Percentiles rank a stretch among this genome's conserved stretches.
These are phyloP conservation scores for Carex scoparia DNA, from an alignment of 176 grass and related monocot species.

Conservation along the genomic window DNA sequence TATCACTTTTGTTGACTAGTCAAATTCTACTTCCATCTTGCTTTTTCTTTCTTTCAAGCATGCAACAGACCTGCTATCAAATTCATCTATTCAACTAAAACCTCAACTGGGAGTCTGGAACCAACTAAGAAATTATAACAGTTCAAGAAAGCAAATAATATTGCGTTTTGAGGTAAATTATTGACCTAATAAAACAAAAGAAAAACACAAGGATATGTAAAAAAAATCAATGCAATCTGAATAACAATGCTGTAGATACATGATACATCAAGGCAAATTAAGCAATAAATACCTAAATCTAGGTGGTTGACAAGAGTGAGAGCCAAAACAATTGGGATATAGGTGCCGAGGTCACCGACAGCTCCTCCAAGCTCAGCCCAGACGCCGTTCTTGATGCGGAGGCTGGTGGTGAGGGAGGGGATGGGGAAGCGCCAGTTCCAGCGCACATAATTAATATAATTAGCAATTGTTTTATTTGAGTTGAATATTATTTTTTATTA, in stretches of 20 bases:
- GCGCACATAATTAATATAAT: too few relatives aligned
- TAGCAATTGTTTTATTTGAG: too few relatives aligned
- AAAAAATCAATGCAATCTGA: not conserved
- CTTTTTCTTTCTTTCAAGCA: not conserved
- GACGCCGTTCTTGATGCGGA: constrained; percentile 46
- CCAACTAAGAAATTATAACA: not conserved
- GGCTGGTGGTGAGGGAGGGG: not conserved
- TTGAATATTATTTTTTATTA: too few relatives aligned
- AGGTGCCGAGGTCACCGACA: constrained; percentile 82
- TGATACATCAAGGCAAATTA: not conserved
- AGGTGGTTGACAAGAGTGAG: constrained; percentile 63
- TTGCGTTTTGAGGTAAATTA: not conserved
- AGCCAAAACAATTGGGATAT: constrained; percentile 84
- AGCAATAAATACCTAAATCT: constrained; percentile 27
- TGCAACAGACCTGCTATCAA: not conserved
- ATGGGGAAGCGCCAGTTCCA: not conserved
- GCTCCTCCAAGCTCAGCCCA: constrained; percentile 77
- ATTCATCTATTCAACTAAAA: not conserved
- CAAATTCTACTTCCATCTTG: not conserved
- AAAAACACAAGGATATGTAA: too few relatives aligned
- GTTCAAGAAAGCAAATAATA: not conserved
- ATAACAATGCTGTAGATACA: not conserved
- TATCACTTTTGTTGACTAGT: not conserved
- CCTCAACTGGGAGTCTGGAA: not conserved
- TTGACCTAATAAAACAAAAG: too few relatives aligned